Evolutionary conservation across 108 stramenopile species (phyloP).

Genomic region (Conticribra weissflogii): DNA sequence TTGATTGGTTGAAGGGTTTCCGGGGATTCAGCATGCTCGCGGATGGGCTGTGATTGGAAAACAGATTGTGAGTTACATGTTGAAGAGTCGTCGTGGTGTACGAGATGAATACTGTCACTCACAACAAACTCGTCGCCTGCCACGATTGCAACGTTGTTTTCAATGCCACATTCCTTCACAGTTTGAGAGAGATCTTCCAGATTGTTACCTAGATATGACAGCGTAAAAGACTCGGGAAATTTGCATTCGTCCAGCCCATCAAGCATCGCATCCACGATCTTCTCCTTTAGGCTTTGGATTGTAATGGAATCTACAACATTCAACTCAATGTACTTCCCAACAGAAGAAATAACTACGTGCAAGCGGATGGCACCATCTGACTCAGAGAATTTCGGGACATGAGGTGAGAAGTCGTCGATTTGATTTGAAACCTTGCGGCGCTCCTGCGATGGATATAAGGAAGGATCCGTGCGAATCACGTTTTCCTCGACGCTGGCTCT

Average conservation of each 20-base stretch:
- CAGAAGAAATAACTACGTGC: conserved; percentile 36
- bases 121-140: no score
- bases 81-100: conserved; percentile 13
- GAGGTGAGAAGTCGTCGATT: conserved; percentile 1
- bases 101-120: no score
- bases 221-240: no score
- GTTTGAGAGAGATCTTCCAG: conserved; percentile 29
- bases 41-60: not conserved
- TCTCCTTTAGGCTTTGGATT: conserved; percentile 33
- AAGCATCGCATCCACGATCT: no score
- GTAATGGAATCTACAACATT: conserved; percentile 24
- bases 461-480: conserved; percentile 4
- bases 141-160: conserved; percentile 26
- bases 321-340: conserved; percentile 25
- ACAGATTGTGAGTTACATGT: not conserved
- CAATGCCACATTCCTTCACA: conserved; percentile 18
- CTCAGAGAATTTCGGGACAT: not conserved
- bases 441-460: conserved; percentile 34
- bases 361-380: conserved; percentile 23
- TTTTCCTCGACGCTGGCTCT: no score
- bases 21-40: no score
- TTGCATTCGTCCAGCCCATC: no score
- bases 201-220: conserved; percentile 21
- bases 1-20: not conserved
- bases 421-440: not conserved